Percentiles rank a stretch among this genome's conserved stretches.
Evolutionary conservation across 495 filamentous ascomycete species (phyloP).

Genomic region (Polyplosphaeria fusca): DNA sequence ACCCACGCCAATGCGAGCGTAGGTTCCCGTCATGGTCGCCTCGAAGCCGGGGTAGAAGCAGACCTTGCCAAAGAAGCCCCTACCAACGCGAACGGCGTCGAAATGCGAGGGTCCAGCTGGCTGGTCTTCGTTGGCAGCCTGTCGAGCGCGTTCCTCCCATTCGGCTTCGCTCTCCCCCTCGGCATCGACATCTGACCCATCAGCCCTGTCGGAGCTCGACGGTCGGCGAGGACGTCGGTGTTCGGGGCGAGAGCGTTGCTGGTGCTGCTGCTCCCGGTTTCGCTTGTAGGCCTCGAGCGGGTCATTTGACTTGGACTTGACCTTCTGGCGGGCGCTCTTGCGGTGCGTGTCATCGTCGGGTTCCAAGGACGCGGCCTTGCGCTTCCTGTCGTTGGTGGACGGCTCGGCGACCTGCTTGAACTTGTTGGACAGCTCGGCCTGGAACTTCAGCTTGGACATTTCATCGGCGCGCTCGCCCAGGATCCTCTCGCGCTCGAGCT

Average conservation of each 20-base stretch:
- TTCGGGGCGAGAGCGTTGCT: slow-evolving; percentile 68
- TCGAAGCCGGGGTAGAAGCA: slow-evolving; percentile 91
- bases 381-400: slow-evolving; percentile 56
- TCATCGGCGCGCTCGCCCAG: slow-evolving; percentile 84
- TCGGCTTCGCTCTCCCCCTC: slow-evolving; percentile 80
- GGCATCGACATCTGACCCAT: slow-evolving; percentile 58
- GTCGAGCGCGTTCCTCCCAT: slow-evolving; percentile 56
- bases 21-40: slow-evolving; percentile 72
- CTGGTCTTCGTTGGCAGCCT: slow-evolving; percentile 51
- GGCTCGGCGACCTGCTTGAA: slow-evolving; percentile 59
- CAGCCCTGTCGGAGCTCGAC: slow-evolving; percentile 38
- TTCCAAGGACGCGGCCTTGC: slow-evolving; percentile 72
- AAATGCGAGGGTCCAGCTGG: slow-evolving; percentile 74
- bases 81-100: slow-evolving; percentile 75
- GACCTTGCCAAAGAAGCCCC: slow-evolving; percentile 75
- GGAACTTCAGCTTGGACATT: slow-evolving; percentile 74
- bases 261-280: slow-evolving; percentile 77
- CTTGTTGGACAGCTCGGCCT: slow-evolving; percentile 74
- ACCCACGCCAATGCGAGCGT: slow-evolving; percentile 75
- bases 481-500: slow-evolving; percentile 84
- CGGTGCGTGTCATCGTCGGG: slow-evolving; percentile 64
- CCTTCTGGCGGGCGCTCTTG: slow-evolving; percentile 79
- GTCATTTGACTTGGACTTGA: slow-evolving; percentile 44
- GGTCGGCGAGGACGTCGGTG: slow-evolving; percentile 56
- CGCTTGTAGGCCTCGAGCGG: slow-evolving; percentile 76